These are phyloP conservation scores for Acanthochlamys bracteata DNA, from an alignment of 106 monocot species.

Conservation along the genomic window DNA sequence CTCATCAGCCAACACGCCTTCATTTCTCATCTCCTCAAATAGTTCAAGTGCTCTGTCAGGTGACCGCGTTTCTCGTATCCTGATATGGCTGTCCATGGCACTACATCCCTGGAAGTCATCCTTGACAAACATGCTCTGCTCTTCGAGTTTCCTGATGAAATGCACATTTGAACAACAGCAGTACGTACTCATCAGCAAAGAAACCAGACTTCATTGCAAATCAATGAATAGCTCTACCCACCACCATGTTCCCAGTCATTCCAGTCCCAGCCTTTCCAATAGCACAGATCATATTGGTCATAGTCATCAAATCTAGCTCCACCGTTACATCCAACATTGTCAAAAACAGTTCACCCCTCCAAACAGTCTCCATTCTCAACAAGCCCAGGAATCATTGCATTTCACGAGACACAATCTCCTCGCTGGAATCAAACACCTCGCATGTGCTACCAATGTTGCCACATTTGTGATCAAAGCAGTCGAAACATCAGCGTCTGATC, in stretches of 20 bases:
- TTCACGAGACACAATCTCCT: slow-evolving; percentile 73
- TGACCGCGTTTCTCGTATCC: slow-evolving; percentile 66
- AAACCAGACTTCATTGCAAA: slow-evolving; percentile 48
- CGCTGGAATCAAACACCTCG: slow-evolving; percentile 49
- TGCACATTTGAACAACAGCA: slow-evolving; percentile 82
- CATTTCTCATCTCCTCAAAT: slow-evolving; percentile 43
- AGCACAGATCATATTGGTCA: slow-evolving; percentile 67
- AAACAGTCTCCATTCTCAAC: slow-evolving; percentile 50
- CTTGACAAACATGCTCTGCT: slow-evolving; percentile 54
- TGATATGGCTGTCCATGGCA: slow-evolving; percentile 89
- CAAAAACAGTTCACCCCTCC: slow-evolving; percentile 46
- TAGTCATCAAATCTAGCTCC: slow-evolving; percentile 73
- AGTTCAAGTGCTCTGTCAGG: slow-evolving; percentile 54
- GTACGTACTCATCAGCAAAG: slow-evolving; percentile 29
- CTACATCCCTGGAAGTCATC: slow-evolving; percentile 45
- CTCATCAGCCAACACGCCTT: slow-evolving; percentile 47
- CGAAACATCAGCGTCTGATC: slow-evolving; percentile 47
- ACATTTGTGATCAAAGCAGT: slow-evolving; percentile 74
- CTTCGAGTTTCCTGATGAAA: slow-evolving; percentile 19
- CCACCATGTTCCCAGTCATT: slow-evolving; percentile 9
- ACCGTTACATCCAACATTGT: slow-evolving; percentile 43
- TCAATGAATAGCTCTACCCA: slow-evolving; percentile 60
- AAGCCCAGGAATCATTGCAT: slow-evolving; percentile 87
- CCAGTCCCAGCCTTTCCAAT: slow-evolving; percentile 30
- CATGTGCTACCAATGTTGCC: slow-evolving; percentile 29